These are phyloP conservation scores for Pterocarpus santalinus DNA, from an alignment of 306 rosid species.

Conservation along the genomic window DNA sequence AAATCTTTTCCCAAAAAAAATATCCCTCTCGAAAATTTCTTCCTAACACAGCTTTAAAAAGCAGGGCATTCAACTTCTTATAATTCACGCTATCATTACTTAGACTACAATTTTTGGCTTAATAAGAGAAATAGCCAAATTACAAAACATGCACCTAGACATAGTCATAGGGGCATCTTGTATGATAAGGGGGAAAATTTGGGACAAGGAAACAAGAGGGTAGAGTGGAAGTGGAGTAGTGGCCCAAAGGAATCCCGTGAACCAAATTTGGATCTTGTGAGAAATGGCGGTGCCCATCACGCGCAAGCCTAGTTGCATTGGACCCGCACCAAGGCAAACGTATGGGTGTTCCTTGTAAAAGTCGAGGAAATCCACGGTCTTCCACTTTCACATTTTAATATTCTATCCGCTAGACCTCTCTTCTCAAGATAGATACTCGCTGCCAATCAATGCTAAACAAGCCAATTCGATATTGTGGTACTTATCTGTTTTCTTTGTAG, in stretches of 20 bases:
- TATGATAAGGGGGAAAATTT: background rate
- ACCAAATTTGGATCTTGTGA: conserved; percentile 38
- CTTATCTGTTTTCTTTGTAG: background rate
- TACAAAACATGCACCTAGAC: background rate
- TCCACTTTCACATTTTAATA: background rate
- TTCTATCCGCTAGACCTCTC: background rate
- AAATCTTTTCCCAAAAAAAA: no score
- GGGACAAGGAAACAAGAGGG: conserved; percentile 36
- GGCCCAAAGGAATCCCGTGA: conserved; percentile 49
- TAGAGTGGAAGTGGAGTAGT: background rate
- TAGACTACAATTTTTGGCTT: background rate
- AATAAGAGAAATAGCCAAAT: background rate
- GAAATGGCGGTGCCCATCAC: conserved; percentile 21
- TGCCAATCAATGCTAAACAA: no score
- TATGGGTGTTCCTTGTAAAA: no score
- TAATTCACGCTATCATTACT: background rate
- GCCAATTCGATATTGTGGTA: background rate
- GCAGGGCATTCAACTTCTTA: no score
- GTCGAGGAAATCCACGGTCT: no score
- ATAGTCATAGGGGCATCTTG: background rate
- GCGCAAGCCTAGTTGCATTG: conserved; percentile 32
- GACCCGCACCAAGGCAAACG: conserved; percentile 9
- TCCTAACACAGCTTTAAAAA: no score
- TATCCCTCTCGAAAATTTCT: no score
- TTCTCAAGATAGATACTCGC: no score